A percentile compares a stretch with the other conserved stretches of the same genome.
Evolutionary conservation across 139 green algal species (phyloP).

Genomic region (Zygnema cylindricum): DNA sequence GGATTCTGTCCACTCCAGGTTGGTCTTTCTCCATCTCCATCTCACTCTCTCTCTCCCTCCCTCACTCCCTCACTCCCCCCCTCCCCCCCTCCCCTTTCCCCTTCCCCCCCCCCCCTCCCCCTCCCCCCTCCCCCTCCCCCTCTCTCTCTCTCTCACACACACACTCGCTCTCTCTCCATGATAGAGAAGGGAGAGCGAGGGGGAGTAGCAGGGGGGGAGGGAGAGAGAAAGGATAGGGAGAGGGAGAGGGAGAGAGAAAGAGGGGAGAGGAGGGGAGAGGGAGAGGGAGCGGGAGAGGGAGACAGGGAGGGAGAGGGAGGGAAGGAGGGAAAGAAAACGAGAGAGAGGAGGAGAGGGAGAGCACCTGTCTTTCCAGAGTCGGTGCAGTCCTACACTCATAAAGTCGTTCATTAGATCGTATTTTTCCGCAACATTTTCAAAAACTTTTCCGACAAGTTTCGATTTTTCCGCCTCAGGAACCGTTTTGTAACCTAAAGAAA

Average conservation of each 20-base stretch:
- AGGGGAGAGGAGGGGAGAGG: not conserved
- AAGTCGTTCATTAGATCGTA: conserved; percentile 99
- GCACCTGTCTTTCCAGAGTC: conserved; percentile 93
- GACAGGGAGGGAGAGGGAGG: not conserved
- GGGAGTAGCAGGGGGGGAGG: not conserved
- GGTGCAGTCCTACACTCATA: conserved; percentile 95
- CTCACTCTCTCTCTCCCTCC: too few species aligned
- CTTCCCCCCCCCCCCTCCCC: too few species aligned
- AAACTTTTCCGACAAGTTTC: conserved; percentile 84
- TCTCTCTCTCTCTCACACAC: too few species aligned
- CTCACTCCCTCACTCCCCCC: too few species aligned
- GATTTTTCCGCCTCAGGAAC: conserved; percentile 73
- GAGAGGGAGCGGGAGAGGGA: not conserved
- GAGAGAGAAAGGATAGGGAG: conserved; percentile 4
- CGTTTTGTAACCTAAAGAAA: conserved; percentile 51
- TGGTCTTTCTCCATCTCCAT: too few species aligned
- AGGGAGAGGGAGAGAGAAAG: conserved; percentile 6
- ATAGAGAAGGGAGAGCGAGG: not conserved
- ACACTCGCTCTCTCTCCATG: too few species aligned
- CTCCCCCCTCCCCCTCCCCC: too few species aligned
- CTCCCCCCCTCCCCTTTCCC: too few species aligned
- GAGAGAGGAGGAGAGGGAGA: not conserved
- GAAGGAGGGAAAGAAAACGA: not conserved
- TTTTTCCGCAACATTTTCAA: conserved; percentile 83
- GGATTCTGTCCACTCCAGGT: too few species aligned